Evolutionary conservation across 1,284 basidiomycete species (phyloP).

Genomic region (Cryptococcus sp.): DNA sequence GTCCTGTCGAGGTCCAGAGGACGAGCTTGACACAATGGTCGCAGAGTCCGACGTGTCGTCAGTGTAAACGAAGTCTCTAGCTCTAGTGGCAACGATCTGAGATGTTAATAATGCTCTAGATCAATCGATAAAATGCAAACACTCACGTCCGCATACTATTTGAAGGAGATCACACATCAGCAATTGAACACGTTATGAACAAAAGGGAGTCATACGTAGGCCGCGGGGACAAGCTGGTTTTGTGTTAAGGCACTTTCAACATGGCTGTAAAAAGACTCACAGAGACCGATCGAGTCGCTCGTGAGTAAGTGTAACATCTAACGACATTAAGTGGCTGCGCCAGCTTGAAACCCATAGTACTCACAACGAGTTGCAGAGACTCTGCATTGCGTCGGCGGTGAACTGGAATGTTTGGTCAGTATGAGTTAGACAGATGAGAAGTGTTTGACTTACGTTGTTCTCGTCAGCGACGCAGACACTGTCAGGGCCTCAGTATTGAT

Average conservation of each 20-base stretch:
- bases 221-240: constrained; percentile 38
- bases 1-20: constrained; percentile 1
- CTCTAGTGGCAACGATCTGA: constrained; percentile 44
- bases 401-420: constrained; percentile 26
- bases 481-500: constrained; percentile 9
- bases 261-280: constrained; percentile 11
- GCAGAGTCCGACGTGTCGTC: constrained; percentile 8
- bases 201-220: constrained; percentile 38
- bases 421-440: too few relatives aligned
- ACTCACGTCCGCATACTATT: constrained; percentile 26
- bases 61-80: constrained; percentile 40
- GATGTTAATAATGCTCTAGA: neutral
- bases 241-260: neutral
- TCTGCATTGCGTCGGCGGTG: constrained; percentile 41
- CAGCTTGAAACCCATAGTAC: neutral
- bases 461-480: constrained; percentile 34
- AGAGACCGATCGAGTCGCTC: constrained; percentile 49
- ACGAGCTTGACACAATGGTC: constrained; percentile 5
- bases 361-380: constrained; percentile 40
- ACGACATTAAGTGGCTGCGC: neutral
- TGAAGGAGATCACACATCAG: neutral
- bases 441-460: constrained; percentile 15
- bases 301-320: constrained; percentile 44
- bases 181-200: too few relatives aligned
- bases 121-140: too few relatives aligned